A percentile compares a stretch with the other conserved stretches of the same genome.
phyloP scores from a whole-genome alignment of 2,329 filamentous ascomycete species.

The Talaromyces piceae region DNA sequence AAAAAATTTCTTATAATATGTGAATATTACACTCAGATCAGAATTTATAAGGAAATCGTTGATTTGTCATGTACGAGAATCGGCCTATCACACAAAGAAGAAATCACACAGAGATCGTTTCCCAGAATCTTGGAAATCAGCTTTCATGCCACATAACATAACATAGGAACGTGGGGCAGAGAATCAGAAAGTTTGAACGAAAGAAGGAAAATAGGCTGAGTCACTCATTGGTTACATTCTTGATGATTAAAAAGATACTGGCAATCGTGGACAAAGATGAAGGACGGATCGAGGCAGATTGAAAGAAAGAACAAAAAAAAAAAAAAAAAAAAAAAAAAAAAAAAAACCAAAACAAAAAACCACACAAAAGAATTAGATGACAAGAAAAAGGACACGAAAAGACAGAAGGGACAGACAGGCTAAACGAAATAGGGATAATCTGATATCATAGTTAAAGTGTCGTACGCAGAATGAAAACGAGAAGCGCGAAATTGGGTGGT shows the following conservation, averaged over 20 bases:
- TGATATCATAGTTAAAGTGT: background rate
- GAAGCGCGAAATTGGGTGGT: background rate
- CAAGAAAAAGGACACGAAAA: background rate
- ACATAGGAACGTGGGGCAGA: background rate
- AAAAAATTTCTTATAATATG: no score
- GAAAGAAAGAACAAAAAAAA: background rate
- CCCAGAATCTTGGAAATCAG: background rate
- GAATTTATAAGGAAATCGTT: background rate
- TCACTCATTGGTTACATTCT: background rate
- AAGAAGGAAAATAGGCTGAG: background rate
- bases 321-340: background rate
- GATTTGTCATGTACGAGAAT: conserved; percentile 1
- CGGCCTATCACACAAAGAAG: background rate
- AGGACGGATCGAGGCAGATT: no score
- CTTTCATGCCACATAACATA: background rate
- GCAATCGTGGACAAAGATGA: no score
- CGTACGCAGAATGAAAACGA: background rate
- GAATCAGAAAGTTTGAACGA: background rate
- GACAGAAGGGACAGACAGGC: no score
- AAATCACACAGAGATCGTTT: conserved; percentile 12
- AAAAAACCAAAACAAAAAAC: background rate
- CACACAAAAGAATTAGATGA: background rate
- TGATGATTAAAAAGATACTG: background rate
- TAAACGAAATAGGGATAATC: background rate
- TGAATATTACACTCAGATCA: no score